A percentile compares a stretch with the other conserved stretches of the same genome.
Evolutionary conservation across 2,329 filamentous ascomycete species (phyloP).

Genomic region (Malbranchea zuffiana): DNA sequence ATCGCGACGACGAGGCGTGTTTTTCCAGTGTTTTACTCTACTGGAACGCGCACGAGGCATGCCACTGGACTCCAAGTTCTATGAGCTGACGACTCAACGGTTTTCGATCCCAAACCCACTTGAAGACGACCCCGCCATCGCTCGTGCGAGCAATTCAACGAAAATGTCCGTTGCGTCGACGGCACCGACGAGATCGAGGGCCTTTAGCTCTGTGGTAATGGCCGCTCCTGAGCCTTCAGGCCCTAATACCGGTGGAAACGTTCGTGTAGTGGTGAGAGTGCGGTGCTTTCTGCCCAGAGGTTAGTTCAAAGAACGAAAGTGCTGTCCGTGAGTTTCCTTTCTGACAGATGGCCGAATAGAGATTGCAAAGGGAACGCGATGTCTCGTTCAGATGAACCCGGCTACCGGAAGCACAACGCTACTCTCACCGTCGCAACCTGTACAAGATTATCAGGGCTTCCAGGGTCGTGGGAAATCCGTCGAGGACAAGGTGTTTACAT

Average conservation of each 20-base stretch:
- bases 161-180: too few relatives aligned
- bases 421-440: constrained; percentile 45
- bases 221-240: too few relatives aligned
- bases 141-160: too few relatives aligned
- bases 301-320: constrained; percentile 24
- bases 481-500: constrained; percentile 86
- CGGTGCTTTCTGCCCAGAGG: constrained; percentile 69
- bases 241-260: constrained; percentile 56
- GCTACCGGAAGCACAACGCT: constrained; percentile 74
- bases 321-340: constrained; percentile 10
- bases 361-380: constrained; percentile 65
- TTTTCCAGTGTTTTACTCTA: too few relatives aligned
- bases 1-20: too few relatives aligned
- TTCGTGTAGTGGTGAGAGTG: constrained; percentile 71
- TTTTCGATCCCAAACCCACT: too few relatives aligned
- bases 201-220: too few relatives aligned
- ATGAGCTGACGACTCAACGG: too few relatives aligned
- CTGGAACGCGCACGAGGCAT: too few relatives aligned
- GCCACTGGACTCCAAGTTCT: too few relatives aligned
- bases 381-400: constrained; percentile 86
- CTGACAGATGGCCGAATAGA: constrained; percentile 46
- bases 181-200: too few relatives aligned
- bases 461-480: constrained; percentile 58
- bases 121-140: too few relatives aligned
- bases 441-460: constrained; percentile 31